Evolutionary conservation across 148 eudicot species (phyloP).

Genomic region (Chenopodium album): DNA sequence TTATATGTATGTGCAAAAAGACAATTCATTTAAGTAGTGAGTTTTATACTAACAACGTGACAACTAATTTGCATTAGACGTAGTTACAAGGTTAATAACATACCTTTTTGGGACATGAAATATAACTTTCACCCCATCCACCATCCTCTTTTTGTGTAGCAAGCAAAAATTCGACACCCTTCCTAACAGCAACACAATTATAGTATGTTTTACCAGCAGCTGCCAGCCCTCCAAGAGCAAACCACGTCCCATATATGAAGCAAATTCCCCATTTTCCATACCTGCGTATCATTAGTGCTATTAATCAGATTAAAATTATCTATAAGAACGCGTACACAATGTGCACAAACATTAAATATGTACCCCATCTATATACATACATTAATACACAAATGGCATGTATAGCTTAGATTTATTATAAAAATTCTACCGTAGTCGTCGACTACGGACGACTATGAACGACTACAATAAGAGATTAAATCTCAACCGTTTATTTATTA

Average conservation of each 20-base stretch:
- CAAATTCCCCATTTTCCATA: constrained; percentile 54
- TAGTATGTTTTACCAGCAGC: constrained; percentile 42
- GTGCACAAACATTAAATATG: background rate
- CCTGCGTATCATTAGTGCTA: constrained; percentile 14
- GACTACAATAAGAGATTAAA: no score
- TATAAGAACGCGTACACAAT: background rate
- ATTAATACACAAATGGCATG: no score
- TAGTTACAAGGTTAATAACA: background rate
- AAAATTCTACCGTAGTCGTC: no score
- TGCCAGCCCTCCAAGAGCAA: constrained; percentile 42
- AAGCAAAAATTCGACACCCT: constrained; percentile 39
- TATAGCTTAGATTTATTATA: background rate
- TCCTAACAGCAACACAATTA: constrained; percentile 36
- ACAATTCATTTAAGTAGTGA: no score
- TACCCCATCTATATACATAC: no score
- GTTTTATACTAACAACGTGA: no score
- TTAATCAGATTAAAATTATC: background rate
- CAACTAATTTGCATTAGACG: no score
- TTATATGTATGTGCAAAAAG: no score
- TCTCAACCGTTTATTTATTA: no score
- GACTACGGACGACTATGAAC: no score
- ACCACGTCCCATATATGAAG: constrained; percentile 53
- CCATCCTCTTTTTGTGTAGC: constrained; percentile 46
- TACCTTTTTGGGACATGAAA: constrained; percentile 49
- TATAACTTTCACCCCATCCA: constrained; percentile 61